phyloP scores from a whole-genome alignment of 1,139 yeast genomes.

The Debaryomyces subglobosus region DNA sequence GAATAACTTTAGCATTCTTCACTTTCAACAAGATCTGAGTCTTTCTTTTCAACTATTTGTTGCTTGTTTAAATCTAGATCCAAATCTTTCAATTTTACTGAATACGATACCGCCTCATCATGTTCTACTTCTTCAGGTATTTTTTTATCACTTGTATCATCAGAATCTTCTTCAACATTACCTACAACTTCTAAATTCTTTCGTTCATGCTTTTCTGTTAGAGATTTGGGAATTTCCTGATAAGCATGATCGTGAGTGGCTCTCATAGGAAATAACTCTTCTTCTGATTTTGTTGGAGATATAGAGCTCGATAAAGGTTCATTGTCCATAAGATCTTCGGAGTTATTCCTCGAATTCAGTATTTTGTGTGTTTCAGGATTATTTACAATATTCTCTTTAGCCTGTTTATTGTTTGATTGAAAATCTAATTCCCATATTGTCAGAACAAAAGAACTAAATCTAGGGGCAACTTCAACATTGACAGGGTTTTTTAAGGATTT shows the following conservation, averaged over 20 bases:
- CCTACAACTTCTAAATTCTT: neutral
- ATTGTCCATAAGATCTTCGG: neutral
- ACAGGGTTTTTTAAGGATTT: constrained; percentile 54
- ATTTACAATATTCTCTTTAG: neutral
- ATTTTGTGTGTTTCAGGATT: too few species aligned
- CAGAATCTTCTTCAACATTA: neutral
- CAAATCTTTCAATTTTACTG: neutral
- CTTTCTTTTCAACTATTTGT: neutral
- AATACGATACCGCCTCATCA: neutral
- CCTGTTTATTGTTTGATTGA: constrained; percentile 12
- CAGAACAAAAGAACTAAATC: constrained; percentile 34
- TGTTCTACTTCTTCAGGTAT: neutral
- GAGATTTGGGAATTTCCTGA: neutral
- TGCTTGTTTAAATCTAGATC: neutral
- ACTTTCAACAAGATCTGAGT: neutral
- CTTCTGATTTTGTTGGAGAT: neutral
- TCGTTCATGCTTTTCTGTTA: neutral
- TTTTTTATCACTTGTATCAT: neutral
- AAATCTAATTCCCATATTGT: constrained; percentile 41
- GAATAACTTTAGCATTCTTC: neutral
- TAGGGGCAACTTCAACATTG: constrained; percentile 31
- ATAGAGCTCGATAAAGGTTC: neutral
- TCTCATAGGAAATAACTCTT: neutral
- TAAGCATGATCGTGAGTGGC: neutral
- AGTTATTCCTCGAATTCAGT: neutral